Conservation (phyloP, 805 yeast genomes). For the Saccharomyces cerevisiae region DNA sequence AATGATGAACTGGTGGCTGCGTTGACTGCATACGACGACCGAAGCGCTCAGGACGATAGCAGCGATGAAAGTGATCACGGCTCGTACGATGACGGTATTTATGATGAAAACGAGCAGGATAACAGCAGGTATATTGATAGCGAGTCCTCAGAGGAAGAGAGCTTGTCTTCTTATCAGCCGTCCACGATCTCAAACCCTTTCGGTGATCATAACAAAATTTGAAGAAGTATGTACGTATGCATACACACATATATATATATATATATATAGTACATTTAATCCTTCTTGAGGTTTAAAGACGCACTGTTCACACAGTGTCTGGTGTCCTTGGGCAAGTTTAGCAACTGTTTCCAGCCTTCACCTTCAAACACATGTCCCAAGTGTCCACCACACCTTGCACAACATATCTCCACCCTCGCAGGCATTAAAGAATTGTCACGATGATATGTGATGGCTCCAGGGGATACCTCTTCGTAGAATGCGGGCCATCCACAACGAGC, state of each 20-base stretch:
- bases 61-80: slow-evolving; percentile 37
- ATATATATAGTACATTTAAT: slow-evolving; percentile 3
- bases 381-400: slow-evolving; percentile 86
- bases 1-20: slow-evolving; percentile 82
- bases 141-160: not conserved
- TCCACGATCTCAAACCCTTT: slow-evolving; percentile 39
- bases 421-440: slow-evolving; percentile 65
- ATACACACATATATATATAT: not conserved
- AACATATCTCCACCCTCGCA: slow-evolving; percentile 82
- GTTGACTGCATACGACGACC: slow-evolving; percentile 57
- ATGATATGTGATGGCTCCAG: slow-evolving; percentile 59
- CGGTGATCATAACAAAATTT: slow-evolving; percentile 39
- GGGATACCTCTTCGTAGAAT: slow-evolving; percentile 72
- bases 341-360: slow-evolving; percentile 61
- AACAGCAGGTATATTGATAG: slow-evolving; percentile 14
- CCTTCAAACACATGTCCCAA: slow-evolving; percentile 92
- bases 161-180: slow-evolving; percentile 9
- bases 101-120: slow-evolving; percentile 16
- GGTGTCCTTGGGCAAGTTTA: slow-evolving; percentile 61
- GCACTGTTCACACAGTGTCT: slow-evolving; percentile 93
- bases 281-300: slow-evolving; percentile 53
- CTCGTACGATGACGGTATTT: slow-evolving; percentile 31
- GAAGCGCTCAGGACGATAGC: slow-evolving; percentile 38
- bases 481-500: slow-evolving; percentile 99
- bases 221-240: not conserved